Base-by-base conservation (phyloP, 2,329 filamentous ascomycete species). In the Calonectria ilicicola region DNA sequence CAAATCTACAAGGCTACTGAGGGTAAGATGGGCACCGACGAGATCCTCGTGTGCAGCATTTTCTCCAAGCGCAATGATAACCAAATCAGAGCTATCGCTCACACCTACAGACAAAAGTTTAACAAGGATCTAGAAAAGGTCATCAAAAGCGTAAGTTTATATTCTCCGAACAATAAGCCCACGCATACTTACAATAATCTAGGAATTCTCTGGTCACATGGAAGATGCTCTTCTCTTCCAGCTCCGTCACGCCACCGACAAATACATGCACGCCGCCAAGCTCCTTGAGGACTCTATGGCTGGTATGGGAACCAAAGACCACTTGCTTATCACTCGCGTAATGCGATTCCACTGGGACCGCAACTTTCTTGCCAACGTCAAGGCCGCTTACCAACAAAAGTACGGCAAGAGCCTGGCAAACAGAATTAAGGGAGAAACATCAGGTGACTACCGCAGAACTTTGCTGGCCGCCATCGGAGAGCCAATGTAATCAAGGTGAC, bases 131-230 rank as follows among this genome's bases (percentile, higher is more conserved):
- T 98, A 2, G 92, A 95, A 75, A 89, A 91, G 40, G 92, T 95
- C 63, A 91, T 98, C 78, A 91, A 91, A 74, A 93, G 91, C 78
- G 91, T 92, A 82, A 84, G 86, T 81, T 19, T 38, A 17, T 15
- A 21, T 32, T 23, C 10, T 58, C 17, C 67, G 68, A 53, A 29
- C 35, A 21, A 27, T 27, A 10, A 10, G 8, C 12, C 27, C 14
- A 9, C 7, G 23, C 19, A 6, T 62, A 32, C 67, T 63, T 53
- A 72, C 14, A 14, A 23, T 21, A 7, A 5, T 71, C 10, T 72
- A 92, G 85, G 92, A 97, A 80, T 98, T 98, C 84, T 94, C 93
- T 0, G 96, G 96, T 0, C 96, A 98, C 82, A 98, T 98, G 95
- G 89, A 96, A 82, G 91, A 94, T 19, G 95, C 95, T 0, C 89